Evolutionary conservation across 176 grass and related monocot species (phyloP), one percentile per base, ranked within the genome.

Genomic region (Triticum timopheevii): DNA sequence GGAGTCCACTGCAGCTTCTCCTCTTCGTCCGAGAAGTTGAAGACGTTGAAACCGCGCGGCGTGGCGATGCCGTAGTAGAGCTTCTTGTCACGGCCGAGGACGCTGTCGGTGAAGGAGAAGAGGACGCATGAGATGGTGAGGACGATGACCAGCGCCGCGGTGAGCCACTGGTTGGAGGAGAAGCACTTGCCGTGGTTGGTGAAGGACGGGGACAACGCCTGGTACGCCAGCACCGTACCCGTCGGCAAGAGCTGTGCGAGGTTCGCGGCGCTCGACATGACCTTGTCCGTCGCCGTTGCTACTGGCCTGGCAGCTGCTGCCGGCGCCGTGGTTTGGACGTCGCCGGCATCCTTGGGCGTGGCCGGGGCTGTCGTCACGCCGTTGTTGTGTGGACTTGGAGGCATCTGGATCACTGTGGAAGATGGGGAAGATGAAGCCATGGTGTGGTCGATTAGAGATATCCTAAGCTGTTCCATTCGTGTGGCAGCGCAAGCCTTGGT

Each of bases 51-150:
- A 16, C 67, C 33, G 3, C 19, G 8, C 33, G 33, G 67, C 8
- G 33, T 69, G 67, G 67, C 67, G 34, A 70, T 4, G 67, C 34
- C 67, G 0, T 70, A 70, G 34, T 70, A 70, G 67, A 70, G 67
- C 67, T 70, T 70, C 8, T 70, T 8, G 34, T 70, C 67, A 2
- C 4, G 17, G 33, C 67, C 67, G 67, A 70, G 17, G 0, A 70
- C 34, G 34, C 67, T 70, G 34, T 70, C 67, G 67, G 67, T 70
- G 67, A 70, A 70, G 67, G 67, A 39, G 67, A 70, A 70, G 34
- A 39, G 17, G 25, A 70, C 8, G 4, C 34, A 38, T 19, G 10
- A 11, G 67, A 19, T 8, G 17, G 67, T 17, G 67, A 70, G 67
- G 10, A 70, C 31, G 67, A 69, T 12, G 33, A 69, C 67, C 7